phyloP scores from a whole-genome alignment of 2,329 filamentous ascomycete genomes.

The Zymoseptoria brevis region DNA sequence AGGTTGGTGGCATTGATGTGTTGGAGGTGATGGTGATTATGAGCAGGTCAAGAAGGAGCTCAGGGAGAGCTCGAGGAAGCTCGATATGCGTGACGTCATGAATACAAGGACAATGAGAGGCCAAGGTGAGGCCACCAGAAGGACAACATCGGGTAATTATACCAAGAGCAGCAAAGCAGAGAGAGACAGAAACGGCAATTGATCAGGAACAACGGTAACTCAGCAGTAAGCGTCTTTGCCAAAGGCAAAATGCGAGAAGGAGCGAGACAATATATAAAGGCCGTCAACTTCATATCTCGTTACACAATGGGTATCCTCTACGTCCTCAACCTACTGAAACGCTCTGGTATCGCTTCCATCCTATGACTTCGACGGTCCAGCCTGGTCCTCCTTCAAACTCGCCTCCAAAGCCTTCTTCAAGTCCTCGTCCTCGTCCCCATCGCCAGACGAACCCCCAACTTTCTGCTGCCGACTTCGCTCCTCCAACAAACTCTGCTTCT shows the following conservation, averaged over 20 bases:
- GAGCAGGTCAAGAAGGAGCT: not conserved
- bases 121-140: not conserved
- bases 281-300: not conserved
- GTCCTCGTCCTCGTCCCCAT: slow-evolving; percentile 40
- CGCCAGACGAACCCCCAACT: slow-evolving; percentile 6
- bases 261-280: not conserved
- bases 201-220: not conserved
- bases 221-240: not conserved
- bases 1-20: not conserved
- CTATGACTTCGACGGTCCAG: not conserved
- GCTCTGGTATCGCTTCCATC: not conserved
- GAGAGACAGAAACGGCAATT: not conserved
- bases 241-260: not conserved
- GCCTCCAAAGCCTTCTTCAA: slow-evolving; percentile 48
- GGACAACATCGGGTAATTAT: not conserved
- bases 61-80: not conserved
- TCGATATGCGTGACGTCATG: not conserved
- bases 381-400: slow-evolving; percentile 39
- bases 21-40: slow-evolving; percentile 1
- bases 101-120: not conserved
- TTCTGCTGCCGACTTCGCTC: slow-evolving; percentile 44
- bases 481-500: slow-evolving; percentile 67
- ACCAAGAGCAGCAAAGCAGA: not conserved
- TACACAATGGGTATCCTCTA: slow-evolving; percentile 2
- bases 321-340: not conserved